phyloP scores from a whole-genome alignment of 148 eudicot species.

The Persicaria tinctoria region DNA sequence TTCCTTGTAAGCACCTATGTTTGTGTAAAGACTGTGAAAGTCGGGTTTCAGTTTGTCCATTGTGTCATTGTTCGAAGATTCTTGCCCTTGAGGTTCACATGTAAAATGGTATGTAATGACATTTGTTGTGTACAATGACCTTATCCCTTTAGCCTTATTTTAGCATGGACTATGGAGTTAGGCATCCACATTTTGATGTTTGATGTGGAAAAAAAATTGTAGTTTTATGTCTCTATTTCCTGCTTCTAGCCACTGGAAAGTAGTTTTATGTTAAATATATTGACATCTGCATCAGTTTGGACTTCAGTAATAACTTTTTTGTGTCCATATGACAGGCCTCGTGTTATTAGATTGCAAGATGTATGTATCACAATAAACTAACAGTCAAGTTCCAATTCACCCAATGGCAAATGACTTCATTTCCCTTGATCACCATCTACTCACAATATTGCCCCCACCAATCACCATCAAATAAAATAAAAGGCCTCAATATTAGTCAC shows the following conservation, averaged over 20 bases:
- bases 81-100: constrained; percentile 51
- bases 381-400: no score
- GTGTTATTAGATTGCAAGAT: neutral
- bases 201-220: neutral
- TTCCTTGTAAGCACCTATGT: constrained; percentile 72
- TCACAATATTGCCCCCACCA: no score
- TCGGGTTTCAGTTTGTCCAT: constrained; percentile 45
- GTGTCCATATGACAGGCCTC: neutral
- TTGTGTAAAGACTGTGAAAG: constrained; percentile 58
- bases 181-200: neutral
- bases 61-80: constrained; percentile 43
- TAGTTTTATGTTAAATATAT: neutral
- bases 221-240: neutral
- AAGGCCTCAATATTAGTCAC: no score
- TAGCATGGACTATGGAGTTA: neutral
- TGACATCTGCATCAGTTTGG: constrained; percentile 1
- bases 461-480: no score
- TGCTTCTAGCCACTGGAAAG: neutral
- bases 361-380: no score
- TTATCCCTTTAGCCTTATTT: neutral
- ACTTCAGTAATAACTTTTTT: neutral
- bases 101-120: constrained; percentile 18
- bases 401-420: no score
- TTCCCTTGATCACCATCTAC: no score
- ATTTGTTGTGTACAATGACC: neutral